phyloP scores from a whole-genome alignment of 2,329 filamentous ascomycete species.

The Aspergillus fijiensis region DNA sequence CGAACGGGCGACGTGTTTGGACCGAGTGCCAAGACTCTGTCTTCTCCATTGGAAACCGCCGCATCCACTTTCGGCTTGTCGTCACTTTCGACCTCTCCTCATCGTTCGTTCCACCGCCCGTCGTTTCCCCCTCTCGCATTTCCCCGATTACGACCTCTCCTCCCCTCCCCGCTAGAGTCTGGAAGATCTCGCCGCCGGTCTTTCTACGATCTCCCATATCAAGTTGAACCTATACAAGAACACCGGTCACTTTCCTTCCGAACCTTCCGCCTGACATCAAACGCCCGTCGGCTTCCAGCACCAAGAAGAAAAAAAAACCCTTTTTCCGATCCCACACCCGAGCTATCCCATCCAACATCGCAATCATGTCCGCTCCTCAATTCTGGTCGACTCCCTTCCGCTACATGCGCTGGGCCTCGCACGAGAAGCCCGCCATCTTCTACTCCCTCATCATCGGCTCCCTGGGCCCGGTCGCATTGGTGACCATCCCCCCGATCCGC shows the following conservation, averaged over 20 bases:
- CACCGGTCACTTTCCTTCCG: background rate
- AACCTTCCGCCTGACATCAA: background rate
- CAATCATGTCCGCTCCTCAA: slow-evolving; percentile 58
- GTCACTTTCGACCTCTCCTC: slow-evolving; percentile 29
- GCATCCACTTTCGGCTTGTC: slow-evolving; percentile 28
- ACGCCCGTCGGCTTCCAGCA: slow-evolving; percentile 1
- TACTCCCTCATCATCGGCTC: slow-evolving; percentile 76
- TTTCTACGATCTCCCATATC: background rate
- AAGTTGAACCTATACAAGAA: slow-evolving; percentile 9
- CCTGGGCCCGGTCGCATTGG: slow-evolving; percentile 68
- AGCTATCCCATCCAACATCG: slow-evolving; percentile 12
- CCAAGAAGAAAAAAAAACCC: slow-evolving; percentile 24
- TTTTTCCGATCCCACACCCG: slow-evolving; percentile 14
- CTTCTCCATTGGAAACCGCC: slow-evolving; percentile 19
- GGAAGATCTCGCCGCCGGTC: background rate
- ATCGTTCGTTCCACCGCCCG: slow-evolving; percentile 21
- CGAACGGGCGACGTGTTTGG: slow-evolving; percentile 47
- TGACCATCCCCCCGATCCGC: slow-evolving; percentile 72
- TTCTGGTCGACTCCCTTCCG: slow-evolving; percentile 84
- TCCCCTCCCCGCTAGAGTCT: background rate
- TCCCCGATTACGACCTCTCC: background rate
- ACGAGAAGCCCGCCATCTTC: slow-evolving; percentile 88
- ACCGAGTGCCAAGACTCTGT: slow-evolving; percentile 41
- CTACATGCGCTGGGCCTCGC: slow-evolving; percentile 84
- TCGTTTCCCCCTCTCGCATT: slow-evolving; percentile 14